These are phyloP conservation scores for Prinsepia uniflora DNA, from an alignment of 306 rosid genomes.

Conservation along the genomic window DNA sequence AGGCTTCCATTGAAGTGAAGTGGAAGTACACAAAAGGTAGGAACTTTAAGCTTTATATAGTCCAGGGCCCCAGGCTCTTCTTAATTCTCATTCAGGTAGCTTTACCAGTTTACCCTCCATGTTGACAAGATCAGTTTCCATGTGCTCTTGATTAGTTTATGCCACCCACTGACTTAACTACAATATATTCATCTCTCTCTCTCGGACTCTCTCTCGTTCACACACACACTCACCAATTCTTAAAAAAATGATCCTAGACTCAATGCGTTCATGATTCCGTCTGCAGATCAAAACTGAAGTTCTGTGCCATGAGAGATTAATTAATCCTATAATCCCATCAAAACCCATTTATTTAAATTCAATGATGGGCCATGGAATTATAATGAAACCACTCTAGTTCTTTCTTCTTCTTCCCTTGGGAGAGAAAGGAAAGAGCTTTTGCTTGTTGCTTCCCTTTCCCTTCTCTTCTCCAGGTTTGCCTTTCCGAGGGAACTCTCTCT, in stretches of 20 bases:
- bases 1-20: conserved; percentile 11
- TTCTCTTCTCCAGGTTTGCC: conserved; percentile 22
- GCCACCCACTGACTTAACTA: conserved; percentile 39
- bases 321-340: conserved; percentile 24
- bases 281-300: conserved; percentile 44
- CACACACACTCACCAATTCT: conserved; percentile 4
- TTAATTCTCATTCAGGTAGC: conserved; percentile 26
- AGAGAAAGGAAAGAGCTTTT: conserved; percentile 7
- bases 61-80: conserved; percentile 21
- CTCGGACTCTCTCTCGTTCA: neutral
- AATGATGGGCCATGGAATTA: conserved; percentile 19
- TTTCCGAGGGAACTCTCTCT: conserved; percentile 40
- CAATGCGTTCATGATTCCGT: conserved; percentile 49
- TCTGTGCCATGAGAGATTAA: conserved; percentile 28
- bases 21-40: conserved; percentile 1
- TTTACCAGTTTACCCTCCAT: conserved; percentile 30
- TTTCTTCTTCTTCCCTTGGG: neutral
- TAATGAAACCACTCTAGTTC: neutral
- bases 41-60: neutral
- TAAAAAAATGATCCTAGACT: conserved; percentile 13
- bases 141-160: conserved; percentile 60
- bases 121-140: conserved; percentile 61
- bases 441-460: conserved; percentile 42
- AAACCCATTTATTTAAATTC: conserved; percentile 20
- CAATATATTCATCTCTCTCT: conserved; percentile 14